These are phyloP conservation scores for Vaccinium darrowii DNA, from an alignment of 148 eudicot species.

Conservation along the genomic window DNA sequence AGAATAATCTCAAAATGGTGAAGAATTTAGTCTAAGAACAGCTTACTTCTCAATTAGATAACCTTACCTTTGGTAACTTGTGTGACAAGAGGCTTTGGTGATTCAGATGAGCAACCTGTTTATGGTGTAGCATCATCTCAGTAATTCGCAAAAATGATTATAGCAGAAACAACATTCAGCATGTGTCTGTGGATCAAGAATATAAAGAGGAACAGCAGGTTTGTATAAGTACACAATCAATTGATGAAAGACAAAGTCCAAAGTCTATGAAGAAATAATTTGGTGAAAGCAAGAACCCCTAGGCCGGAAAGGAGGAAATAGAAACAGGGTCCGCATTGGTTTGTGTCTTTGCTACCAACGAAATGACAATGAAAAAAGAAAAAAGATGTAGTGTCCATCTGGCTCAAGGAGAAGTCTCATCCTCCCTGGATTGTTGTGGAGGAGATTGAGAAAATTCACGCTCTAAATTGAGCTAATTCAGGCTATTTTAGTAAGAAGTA, in stretches of 20 bases:
- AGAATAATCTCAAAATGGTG: background rate
- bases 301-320: background rate
- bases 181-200: background rate
- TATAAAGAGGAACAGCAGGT: background rate
- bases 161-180: background rate
- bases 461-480: background rate
- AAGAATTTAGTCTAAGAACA: background rate
- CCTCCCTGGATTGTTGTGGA: background rate
- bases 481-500: background rate
- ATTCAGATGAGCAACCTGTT: constrained; percentile 71
- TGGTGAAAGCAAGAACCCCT: background rate
- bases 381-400: background rate
- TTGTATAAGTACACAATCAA: background rate
- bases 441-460: background rate
- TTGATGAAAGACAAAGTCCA: background rate
- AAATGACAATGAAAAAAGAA: background rate
- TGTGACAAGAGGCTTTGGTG: constrained; percentile 56
- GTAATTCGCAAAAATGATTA: background rate
- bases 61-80: constrained; percentile 52
- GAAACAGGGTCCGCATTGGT: no score
- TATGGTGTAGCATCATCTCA: constrained; percentile 11
- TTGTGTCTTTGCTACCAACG: background rate
- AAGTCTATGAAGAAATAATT: background rate
- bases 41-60: background rate
- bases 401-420: background rate